Evolutionary conservation across 768 basidiomycete species (phyloP), one percentile per base, ranked within the genome.

Genomic region (Gymnopilus dilepis): DNA sequence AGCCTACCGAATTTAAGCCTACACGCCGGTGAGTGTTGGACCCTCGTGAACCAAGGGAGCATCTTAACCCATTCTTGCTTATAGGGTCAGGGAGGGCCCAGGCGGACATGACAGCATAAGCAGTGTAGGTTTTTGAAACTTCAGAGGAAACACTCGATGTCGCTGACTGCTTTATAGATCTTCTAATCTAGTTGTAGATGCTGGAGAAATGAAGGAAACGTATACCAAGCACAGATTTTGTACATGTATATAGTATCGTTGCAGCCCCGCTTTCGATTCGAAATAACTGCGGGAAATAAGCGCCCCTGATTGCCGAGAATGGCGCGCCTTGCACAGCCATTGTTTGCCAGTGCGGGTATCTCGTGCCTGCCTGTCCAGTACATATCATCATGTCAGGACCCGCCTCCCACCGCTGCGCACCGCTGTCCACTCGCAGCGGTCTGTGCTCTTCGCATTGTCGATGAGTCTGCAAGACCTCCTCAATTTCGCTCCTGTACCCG

Each of bases 31-130:
- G 73, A 22, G 77, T 70, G 4, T 50, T 17, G 19, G 22, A n/a
- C n/a, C n/a, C n/a, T 9, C 3, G 22, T 12, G n/a, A 4, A 30
- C 9, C 26, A 30, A 31, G 17, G 8, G 6, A 17, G 13, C 22
- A 13, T 5, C 6, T 13, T 9, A n/a, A 9, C 17, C 26, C n/a
- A 50, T 28, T 30, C 47, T 50, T 30, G 56, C 54, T 56, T 4
- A 21, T 52, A 91, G 89, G 59, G 89, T 91, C 31, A 80, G 88
- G 61, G 80, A 91, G 72, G 82, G 80, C 43, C 89, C 89, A 31
- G 89, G 89, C 66, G 89, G 89, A 24, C 70, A 80, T 51, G 89
- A 91, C 69, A 84, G 78, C 68, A 85, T 91, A 51, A 77, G 68
- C 63, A 73, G 70, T 7, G 82, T 84, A 70, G 67, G 72, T 60